These are phyloP conservation scores for Nicotiana undulata DNA, from an alignment of 257 asterid genomes.

Conservation along the genomic window DNA sequence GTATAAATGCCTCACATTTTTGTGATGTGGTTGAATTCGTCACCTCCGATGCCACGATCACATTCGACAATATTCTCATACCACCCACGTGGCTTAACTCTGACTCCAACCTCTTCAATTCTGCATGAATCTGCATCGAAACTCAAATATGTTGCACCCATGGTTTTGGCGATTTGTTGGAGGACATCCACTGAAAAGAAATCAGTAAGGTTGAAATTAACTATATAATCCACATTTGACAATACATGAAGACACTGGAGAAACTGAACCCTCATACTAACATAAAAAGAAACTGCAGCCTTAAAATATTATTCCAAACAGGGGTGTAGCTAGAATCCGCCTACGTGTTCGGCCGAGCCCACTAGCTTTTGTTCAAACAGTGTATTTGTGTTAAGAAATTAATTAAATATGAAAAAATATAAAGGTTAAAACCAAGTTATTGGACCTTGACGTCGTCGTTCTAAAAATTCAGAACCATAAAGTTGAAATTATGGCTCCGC, in stretches of 20 bases:
- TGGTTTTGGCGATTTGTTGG: slow-evolving; percentile 49
- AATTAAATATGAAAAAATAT: too few species aligned
- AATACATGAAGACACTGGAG: not conserved
- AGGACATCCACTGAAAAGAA: slow-evolving; percentile 53
- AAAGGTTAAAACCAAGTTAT: too few species aligned
- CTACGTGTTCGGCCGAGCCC: too few species aligned
- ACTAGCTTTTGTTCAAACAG: too few species aligned
- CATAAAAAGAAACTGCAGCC: not conserved
- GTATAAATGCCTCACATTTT: slow-evolving; percentile 36
- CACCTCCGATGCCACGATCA: slow-evolving; percentile 35
- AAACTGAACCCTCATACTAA: not conserved
- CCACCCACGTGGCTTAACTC: slow-evolving; percentile 38
- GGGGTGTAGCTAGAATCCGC: too few species aligned
- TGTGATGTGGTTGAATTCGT: slow-evolving; percentile 51
- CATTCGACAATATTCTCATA: slow-evolving; percentile 51
- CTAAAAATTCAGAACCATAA: too few species aligned
- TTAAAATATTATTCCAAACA: not conserved
- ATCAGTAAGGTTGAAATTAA: not conserved
- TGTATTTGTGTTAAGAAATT: too few species aligned
- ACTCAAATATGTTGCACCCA: slow-evolving; percentile 73
- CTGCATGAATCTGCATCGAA: slow-evolving; percentile 55
- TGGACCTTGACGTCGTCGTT: too few species aligned
- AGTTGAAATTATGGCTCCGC: too few species aligned
- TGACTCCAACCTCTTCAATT: slow-evolving; percentile 47
- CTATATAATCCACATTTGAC: not conserved